phyloP scores from a whole-genome alignment of 345 rosid genomes.

The Rhodomyrtus tomentosa region DNA sequence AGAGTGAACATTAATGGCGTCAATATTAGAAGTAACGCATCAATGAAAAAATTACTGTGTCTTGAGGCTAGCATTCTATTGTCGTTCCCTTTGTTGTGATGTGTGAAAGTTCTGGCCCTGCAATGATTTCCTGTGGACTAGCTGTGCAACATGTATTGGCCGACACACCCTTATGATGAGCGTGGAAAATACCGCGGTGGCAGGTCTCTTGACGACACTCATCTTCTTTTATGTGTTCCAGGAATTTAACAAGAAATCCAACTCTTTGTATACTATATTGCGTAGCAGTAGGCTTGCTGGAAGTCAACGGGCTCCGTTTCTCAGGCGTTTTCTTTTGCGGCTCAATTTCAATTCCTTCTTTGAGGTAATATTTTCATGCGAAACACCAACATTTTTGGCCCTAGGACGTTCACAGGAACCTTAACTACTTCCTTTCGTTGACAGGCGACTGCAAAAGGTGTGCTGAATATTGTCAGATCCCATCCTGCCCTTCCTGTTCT shows the following conservation, averaged over 20 bases:
- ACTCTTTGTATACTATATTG: constrained; percentile 77
- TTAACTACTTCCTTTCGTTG: not conserved
- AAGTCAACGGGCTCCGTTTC: constrained; percentile 93
- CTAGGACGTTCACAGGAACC: not conserved
- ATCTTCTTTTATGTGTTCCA: constrained; percentile 10
- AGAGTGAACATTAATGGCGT: not conserved
- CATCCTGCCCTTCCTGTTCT: constrained; percentile 51
- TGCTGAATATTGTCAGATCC: constrained; percentile 71
- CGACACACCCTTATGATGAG: not conserved
- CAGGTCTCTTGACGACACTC: not conserved
- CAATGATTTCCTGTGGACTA: not conserved
- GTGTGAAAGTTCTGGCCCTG: not conserved
- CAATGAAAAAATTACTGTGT: not conserved
- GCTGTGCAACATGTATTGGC: not conserved
- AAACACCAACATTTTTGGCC: not conserved
- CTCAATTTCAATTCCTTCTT: constrained; percentile 83
- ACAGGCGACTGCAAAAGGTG: constrained; percentile 84
- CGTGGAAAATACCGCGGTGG: not conserved
- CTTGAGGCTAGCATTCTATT: not conserved
- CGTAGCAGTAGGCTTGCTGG: constrained; percentile 94
- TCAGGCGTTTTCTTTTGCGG: constrained; percentile 88
- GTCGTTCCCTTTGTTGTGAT: not conserved
- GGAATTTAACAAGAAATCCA: constrained; percentile 96
- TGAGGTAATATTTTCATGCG: constrained; percentile 36
- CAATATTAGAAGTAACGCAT: not conserved